phyloP scores from a whole-genome alignment of 257 asterid genomes.

The Leptodermis oblonga region DNA sequence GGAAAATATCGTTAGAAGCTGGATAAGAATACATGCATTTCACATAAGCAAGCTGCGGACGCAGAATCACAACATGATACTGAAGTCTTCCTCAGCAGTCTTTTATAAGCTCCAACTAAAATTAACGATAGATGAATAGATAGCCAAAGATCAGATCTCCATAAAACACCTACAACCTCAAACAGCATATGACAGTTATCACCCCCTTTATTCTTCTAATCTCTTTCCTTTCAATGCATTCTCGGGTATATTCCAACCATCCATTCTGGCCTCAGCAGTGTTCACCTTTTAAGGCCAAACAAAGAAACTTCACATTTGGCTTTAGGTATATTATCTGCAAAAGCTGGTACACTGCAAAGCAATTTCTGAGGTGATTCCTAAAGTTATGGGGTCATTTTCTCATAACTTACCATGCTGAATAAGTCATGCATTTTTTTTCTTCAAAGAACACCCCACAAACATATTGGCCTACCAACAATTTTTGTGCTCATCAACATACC shows the following conservation, averaged over 20 bases:
- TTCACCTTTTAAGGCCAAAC: background rate
- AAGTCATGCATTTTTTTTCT: background rate
- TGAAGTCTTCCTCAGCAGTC: background rate
- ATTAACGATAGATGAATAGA: background rate
- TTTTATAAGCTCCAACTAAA: background rate
- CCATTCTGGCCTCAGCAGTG: background rate
- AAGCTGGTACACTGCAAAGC: background rate
- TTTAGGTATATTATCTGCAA: background rate
- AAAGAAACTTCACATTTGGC: too few species aligned
- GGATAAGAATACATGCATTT: background rate
- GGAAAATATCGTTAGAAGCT: background rate
- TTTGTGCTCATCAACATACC: background rate
- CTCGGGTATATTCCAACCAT: background rate
- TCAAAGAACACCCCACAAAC: too few species aligned
- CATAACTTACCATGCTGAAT: background rate
- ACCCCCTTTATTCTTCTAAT: background rate
- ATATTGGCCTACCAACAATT: background rate
- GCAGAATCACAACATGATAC: background rate
- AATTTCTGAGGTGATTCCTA: background rate
- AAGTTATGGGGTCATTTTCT: background rate
- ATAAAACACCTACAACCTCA: background rate
- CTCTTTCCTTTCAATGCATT: background rate
- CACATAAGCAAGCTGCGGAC: background rate
- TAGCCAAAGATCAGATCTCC: background rate
- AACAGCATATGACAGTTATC: background rate